Percentiles rank a stretch among this genome's conserved stretches.
These are phyloP conservation scores for Neofusicoccum laricinum DNA, from an alignment of 2,329 filamentous ascomycete genomes.

Conservation along the genomic window DNA sequence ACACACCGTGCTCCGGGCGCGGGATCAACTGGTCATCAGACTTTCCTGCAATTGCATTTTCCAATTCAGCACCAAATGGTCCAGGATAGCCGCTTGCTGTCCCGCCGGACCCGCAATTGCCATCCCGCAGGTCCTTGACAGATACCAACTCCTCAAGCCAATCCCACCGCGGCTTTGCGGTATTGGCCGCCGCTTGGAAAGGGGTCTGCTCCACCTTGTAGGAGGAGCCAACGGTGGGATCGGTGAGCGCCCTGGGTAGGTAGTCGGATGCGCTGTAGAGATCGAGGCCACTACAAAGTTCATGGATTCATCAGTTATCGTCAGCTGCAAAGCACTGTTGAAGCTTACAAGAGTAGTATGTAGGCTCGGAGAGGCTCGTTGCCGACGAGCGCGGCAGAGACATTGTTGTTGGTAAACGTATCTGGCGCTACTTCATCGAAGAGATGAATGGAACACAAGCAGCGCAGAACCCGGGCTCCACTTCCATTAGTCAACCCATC, in stretches of 20 bases:
- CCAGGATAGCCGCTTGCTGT: conserved; percentile 24
- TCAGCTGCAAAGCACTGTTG: too few species aligned
- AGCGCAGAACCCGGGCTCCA: conserved; percentile 34
- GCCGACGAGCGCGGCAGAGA: conserved; percentile 33
- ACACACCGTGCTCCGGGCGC: conserved; percentile 26
- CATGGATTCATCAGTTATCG: too few species aligned
- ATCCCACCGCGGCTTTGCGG: conserved; percentile 32
- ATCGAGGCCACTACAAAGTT: conserved; percentile 26
- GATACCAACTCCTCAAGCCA: conserved; percentile 33
- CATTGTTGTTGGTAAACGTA: conserved; percentile 35
- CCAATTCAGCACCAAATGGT: conserved; percentile 22
- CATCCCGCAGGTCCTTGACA: conserved; percentile 13
- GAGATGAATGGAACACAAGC: conserved; percentile 35
- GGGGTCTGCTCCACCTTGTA: conserved; percentile 32
- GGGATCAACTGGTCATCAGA: conserved; percentile 16
- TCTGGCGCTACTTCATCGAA: conserved; percentile 31
- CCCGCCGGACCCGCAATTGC: neutral
- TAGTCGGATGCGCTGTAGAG: conserved; percentile 33
- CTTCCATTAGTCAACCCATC: conserved; percentile 14
- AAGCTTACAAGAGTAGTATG: conserved; percentile 32
- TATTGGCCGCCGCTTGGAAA: conserved; percentile 31
- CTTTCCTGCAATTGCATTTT: conserved; percentile 4
- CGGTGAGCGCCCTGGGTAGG: conserved; percentile 28
- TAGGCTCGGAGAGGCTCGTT: conserved; percentile 38
- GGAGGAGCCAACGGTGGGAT: conserved; percentile 26